A percentile compares a stretch with the other conserved stretches of the same genome.
Conservation (phyloP, 345 rosid genomes). For the Acer yangbiense region DNA sequence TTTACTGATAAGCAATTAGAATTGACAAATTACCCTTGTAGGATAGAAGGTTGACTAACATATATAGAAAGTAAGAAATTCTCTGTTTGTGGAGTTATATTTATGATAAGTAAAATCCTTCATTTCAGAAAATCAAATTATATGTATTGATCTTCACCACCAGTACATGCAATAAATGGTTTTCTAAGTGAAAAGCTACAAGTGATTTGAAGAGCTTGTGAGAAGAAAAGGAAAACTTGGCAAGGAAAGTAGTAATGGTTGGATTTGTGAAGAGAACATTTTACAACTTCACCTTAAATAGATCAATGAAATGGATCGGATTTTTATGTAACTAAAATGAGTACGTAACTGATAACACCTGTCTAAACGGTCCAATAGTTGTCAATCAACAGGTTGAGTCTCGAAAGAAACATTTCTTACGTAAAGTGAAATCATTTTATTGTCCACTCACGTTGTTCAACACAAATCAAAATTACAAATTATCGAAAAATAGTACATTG, state of each 20-base stretch:
- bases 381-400: background rate
- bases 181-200: background rate
- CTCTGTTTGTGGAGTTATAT: background rate
- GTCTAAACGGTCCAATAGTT: background rate
- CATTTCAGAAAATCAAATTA: background rate
- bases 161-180: background rate
- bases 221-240: slow-evolving; percentile 7
- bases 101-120: background rate
- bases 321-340: slow-evolving; percentile 10
- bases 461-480: background rate
- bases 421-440: background rate
- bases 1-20: background rate
- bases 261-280: slow-evolving; percentile 9
- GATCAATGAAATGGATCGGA: background rate
- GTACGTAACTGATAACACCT: slow-evolving; percentile 14
- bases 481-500: background rate
- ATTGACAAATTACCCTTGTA: background rate
- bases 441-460: background rate
- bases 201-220: background rate
- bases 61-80: background rate
- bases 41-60: background rate
- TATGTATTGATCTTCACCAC: background rate
- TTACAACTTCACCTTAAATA: background rate
- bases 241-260: background rate
- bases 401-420: background rate